Evolutionary conservation across 2,329 filamentous ascomycete genomes (phyloP).

Genomic region (Xylaria digitata): DNA sequence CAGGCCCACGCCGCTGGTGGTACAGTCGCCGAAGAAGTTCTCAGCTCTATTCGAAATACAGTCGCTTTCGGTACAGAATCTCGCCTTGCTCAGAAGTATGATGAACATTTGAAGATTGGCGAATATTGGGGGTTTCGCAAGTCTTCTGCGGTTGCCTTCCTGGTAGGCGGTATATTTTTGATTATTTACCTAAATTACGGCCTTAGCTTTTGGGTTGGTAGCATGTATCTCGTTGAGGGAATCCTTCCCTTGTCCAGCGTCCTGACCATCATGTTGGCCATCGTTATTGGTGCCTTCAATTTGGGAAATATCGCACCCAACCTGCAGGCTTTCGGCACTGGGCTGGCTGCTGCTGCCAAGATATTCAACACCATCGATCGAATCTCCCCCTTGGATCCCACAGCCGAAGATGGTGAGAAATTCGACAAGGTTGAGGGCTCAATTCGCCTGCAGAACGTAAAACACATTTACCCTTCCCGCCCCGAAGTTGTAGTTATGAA

Average conservation of each 20-base stretch:
- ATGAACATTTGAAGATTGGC: slow-evolving; percentile 76
- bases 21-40: slow-evolving; percentile 90
- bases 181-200: slow-evolving; percentile 89
- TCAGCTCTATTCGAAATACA: slow-evolving; percentile 92
- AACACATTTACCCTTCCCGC: slow-evolving; percentile 93
- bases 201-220: slow-evolving; percentile 89
- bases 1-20: slow-evolving; percentile 85
- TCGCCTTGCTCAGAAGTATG: slow-evolving; percentile 88
- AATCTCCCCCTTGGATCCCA: slow-evolving; percentile 83
- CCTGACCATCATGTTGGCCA: slow-evolving; percentile 86
- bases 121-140: slow-evolving; percentile 80
- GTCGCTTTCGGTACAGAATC: slow-evolving; percentile 94
- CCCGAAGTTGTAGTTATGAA: slow-evolving; percentile 92
- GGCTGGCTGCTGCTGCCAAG: slow-evolving; percentile 85
- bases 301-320: slow-evolving; percentile 90
- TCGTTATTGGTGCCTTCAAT: slow-evolving; percentile 93
- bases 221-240: slow-evolving; percentile 75
- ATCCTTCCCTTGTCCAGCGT: slow-evolving; percentile 76
- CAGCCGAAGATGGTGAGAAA: slow-evolving; percentile 75
- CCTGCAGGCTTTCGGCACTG: slow-evolving; percentile 85
- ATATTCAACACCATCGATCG: slow-evolving; percentile 96
- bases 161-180: slow-evolving; percentile 86
- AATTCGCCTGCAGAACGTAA: slow-evolving; percentile 83
- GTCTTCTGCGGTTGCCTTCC: slow-evolving; percentile 77
- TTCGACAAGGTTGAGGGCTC: slow-evolving; percentile 79